A percentile compares a stretch with the other conserved stretches of the same genome.
These are phyloP conservation scores for Triticum monococcum DNA, from an alignment of 176 grass and related monocot species.

Conservation along the genomic window DNA sequence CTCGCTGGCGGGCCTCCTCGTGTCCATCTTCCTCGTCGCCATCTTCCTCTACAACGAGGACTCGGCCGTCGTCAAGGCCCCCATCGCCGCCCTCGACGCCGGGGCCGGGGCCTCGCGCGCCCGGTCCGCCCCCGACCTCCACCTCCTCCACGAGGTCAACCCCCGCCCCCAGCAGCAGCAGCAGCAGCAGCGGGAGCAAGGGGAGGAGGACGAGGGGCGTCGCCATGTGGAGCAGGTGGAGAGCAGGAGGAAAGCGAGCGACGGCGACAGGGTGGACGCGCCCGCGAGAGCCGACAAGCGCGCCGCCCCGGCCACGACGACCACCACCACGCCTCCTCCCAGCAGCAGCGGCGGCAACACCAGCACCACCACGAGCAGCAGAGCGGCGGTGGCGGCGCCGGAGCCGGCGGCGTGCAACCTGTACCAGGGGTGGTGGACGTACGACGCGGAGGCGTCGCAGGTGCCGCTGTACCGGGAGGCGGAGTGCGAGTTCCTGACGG, in stretches of 20 bases:
- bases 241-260: neutral
- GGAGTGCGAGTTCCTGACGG: constrained; percentile 85
- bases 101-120: neutral
- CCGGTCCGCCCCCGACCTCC: constrained; percentile 24
- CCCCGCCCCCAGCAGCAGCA: neutral
- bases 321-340: neutral
- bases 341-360: neutral
- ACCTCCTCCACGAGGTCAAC: constrained; percentile 48
- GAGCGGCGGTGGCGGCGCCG: neutral
- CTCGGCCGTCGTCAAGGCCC: constrained; percentile 38
- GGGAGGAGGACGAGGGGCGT: neutral
- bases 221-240: neutral
- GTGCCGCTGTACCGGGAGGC: constrained; percentile 59
- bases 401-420: constrained; percentile 54
- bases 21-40: constrained; percentile 59
- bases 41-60: constrained; percentile 79
- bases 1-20: constrained; percentile 48
- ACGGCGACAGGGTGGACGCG: neutral
- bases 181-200: neutral
- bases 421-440: constrained; percentile 66
- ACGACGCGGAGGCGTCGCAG: constrained; percentile 43
- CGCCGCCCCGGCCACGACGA: neutral
- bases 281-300: neutral
- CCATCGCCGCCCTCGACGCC: constrained; percentile 29
- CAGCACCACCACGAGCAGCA: neutral